Evolutionary conservation across 371 early-diverging fungal genomes (phyloP).

Genomic region (Zychaea mexicana): DNA sequence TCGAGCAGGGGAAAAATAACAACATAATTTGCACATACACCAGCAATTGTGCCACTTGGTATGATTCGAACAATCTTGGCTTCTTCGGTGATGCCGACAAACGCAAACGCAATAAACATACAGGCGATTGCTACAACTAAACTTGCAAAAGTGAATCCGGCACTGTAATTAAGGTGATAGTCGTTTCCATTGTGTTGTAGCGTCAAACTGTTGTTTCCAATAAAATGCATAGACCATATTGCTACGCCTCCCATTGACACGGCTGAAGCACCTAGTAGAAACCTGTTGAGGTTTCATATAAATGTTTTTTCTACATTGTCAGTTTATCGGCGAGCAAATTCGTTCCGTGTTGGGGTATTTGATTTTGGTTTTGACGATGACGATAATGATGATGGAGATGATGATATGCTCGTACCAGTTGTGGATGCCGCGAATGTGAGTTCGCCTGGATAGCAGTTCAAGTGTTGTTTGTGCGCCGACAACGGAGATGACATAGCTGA

Average conservation of each 20-base stretch:
- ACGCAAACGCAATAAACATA: conserved; percentile 46
- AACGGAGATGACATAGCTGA: conserved; percentile 22
- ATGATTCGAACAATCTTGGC: conserved; percentile 34
- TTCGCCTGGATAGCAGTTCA: conserved; percentile 22
- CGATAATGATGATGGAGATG: not conserved
- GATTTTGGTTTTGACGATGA: too few species aligned
- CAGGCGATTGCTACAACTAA: conserved; percentile 36
- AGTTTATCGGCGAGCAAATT: not conserved
- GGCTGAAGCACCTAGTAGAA: conserved; percentile 39
- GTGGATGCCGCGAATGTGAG: conserved; percentile 21
- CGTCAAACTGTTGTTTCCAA: conserved; percentile 44
- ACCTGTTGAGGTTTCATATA: conserved; percentile 21
- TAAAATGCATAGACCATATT: conserved; percentile 57
- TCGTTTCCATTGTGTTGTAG: conserved; percentile 11
- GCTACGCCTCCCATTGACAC: conserved; percentile 45
- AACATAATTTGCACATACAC: too few species aligned
- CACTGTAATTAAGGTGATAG: conserved; percentile 35
- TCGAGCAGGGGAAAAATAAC: not conserved
- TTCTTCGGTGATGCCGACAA: conserved; percentile 45
- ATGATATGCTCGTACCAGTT: conserved; percentile 20
- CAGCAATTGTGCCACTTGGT: conserved; percentile 42
- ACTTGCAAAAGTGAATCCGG: conserved; percentile 45
- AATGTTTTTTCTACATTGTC: not conserved
- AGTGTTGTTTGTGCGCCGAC: conserved; percentile 24
- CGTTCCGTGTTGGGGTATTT: too few species aligned